Evolutionary conservation across 306 rosid species (phyloP), one percentile per base, ranked within the genome.

Genomic region (Hippophae gyantsensis): DNA sequence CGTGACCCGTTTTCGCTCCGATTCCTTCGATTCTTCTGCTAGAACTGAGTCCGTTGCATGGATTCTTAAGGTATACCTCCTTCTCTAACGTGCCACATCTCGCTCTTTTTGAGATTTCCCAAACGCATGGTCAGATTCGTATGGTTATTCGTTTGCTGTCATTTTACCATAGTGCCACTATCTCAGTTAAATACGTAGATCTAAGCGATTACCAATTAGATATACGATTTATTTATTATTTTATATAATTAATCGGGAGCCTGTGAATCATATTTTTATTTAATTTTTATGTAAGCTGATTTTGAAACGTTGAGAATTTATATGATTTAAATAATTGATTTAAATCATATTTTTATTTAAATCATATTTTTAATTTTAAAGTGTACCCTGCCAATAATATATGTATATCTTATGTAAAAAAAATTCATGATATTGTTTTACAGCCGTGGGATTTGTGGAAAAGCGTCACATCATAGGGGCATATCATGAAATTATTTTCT

Each of bases 1-100:
- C 64, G 70, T 85, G 52, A 68, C 83, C 6, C 74, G 92, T 47
- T 78, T 85, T 59, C 71, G 81, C 12, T 85, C 92, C 67, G 81
- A 75, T 40, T 74, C 79, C 27, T 82, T 79, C 32, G 94, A 85
- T 56, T 82, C 85, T 18, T 60, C 88, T 52, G 90, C 89, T 38
- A 77, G 99, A 76, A 76, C 80, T 47, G 84, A 83, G 50, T 86
- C 97, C 4, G 86, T 93, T 77, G 90, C 90, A 75, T 93, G 99
- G 99, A 93, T 93, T 89, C 85, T 90, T 53, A 90, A 87, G 98
- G 98, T 90, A 32, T 45, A 46, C 1, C 9, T 23, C 8, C 26
- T 12, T 6, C 53, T 49, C 53, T 49, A 49, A 49, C 53, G 26
- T 49, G 53, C 38, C 38, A 32, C 38, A 23, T 12, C 23, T 2